phyloP scores from a whole-genome alignment of 371 early-diverging fungal genomes.

The Rhizopus stolonifer region DNA sequence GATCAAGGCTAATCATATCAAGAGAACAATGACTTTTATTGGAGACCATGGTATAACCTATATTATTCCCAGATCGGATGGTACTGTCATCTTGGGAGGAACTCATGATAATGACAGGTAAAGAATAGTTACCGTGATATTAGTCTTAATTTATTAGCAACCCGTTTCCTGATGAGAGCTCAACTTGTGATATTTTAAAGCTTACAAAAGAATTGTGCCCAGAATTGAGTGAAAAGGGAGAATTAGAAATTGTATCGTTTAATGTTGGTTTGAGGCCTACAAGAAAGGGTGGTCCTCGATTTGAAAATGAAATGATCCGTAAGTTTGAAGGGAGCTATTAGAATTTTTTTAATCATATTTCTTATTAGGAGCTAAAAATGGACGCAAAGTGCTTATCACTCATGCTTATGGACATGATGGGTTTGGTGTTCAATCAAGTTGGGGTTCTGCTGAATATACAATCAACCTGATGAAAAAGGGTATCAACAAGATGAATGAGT shows the following conservation, averaged over 20 bases:
- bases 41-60: slow-evolving; percentile 53
- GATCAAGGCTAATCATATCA: slow-evolving; percentile 62
- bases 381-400: slow-evolving; percentile 46
- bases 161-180: slow-evolving; percentile 25
- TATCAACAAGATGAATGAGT: slow-evolving; percentile 6
- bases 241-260: slow-evolving; percentile 57
- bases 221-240: slow-evolving; percentile 30
- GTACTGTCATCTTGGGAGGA: slow-evolving; percentile 76
- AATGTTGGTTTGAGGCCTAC: slow-evolving; percentile 73
- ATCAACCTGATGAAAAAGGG: slow-evolving; percentile 48
- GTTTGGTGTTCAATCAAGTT: slow-evolving; percentile 70
- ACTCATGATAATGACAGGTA: slow-evolving; percentile 68
- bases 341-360: not conserved
- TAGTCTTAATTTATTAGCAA: slow-evolving; percentile 15
- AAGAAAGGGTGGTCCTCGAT: slow-evolving; percentile 63
- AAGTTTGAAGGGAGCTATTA: slow-evolving; percentile 30
- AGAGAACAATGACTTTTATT: slow-evolving; percentile 49
- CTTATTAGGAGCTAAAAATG: slow-evolving; percentile 15
- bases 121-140: slow-evolving; percentile 12
- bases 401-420: slow-evolving; percentile 87
- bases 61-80: slow-evolving; percentile 78
- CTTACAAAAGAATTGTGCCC: slow-evolving; percentile 26
- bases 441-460: slow-evolving; percentile 66
- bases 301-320: slow-evolving; percentile 61
- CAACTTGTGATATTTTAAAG: slow-evolving; percentile 18